Conservation (phyloP, 139 green algal species). For the Tetraselmis striata region DNA sequence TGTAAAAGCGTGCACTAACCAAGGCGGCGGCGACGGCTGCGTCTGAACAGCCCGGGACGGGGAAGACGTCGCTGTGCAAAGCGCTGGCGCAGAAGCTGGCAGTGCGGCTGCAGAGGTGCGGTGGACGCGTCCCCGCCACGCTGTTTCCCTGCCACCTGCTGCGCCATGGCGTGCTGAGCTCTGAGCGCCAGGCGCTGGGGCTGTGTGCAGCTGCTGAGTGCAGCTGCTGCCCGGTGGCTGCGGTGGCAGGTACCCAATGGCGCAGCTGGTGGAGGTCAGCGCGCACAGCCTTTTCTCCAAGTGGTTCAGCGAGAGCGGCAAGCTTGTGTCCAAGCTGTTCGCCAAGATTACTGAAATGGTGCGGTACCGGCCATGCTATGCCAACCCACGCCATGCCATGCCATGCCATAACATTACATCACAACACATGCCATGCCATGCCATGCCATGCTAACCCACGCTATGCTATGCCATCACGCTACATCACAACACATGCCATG, state of each 20-base stretch:
- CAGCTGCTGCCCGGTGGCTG: neutral
- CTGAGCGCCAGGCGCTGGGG: no score
- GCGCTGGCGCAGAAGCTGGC: conserved; percentile 62
- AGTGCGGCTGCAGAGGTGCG: neutral
- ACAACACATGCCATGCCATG: no score
- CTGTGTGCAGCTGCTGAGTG: no score
- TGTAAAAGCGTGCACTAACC: conserved; percentile 39
- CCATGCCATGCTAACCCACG: no score
- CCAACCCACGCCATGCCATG: no score
- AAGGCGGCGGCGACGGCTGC: no score
- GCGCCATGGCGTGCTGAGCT: no score
- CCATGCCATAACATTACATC: no score
- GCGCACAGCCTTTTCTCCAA: conserved; percentile 92
- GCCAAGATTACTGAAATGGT: neutral
- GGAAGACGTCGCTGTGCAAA: conserved; percentile 79
- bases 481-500: no score
- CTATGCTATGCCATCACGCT: no score
- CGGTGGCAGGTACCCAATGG: conserved; percentile 52
- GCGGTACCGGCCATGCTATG: no score
- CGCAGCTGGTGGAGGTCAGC: conserved; percentile 89
- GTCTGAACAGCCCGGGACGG: conserved; percentile 15
- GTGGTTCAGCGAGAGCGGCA: conserved; percentile 90
- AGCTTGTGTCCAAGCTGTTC: conserved; percentile 53
- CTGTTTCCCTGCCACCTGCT: neutral
- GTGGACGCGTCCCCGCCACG: neutral